A percentile compares a stretch with the other conserved stretches of the same genome.
phyloP scores from a whole-genome alignment of 176 grass and related monocot genomes.

The Zizania latifolia region DNA sequence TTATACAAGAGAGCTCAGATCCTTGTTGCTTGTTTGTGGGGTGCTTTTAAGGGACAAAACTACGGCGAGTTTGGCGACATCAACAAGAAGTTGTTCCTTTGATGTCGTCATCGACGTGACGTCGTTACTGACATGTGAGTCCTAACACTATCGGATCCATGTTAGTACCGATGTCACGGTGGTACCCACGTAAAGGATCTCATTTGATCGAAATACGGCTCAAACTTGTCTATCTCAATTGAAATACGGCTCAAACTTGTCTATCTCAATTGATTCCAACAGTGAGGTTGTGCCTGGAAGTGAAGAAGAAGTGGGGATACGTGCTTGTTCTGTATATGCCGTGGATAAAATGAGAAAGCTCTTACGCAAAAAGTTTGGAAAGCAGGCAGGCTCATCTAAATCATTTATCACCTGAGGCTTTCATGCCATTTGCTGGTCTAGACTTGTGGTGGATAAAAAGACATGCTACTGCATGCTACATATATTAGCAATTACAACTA shows the following conservation, averaged over 20 bases:
- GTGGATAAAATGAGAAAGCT: slow-evolving; percentile 93
- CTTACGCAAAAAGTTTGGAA: slow-evolving; percentile 69
- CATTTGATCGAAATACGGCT: slow-evolving; percentile 84
- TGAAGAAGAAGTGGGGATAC: slow-evolving; percentile 85
- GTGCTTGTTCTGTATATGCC: slow-evolving; percentile 81
- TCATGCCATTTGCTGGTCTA: not conserved
- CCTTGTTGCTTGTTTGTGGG: slow-evolving; percentile 92
- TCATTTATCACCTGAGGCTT: slow-evolving; percentile 9
- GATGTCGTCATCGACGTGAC: too few relatives aligned
- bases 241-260: slow-evolving; percentile 69
- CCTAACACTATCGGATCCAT: too few relatives aligned
- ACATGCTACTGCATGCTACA: not conserved
- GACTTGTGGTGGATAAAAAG: not conserved
- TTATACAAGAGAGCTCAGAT: slow-evolving; percentile 98
- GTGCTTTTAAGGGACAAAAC: slow-evolving; percentile 78
- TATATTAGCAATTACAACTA: not conserved
- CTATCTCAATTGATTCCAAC: slow-evolving; percentile 61
- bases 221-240: slow-evolving; percentile 52
- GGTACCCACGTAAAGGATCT: too few relatives aligned
- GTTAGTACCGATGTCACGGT: too few relatives aligned
- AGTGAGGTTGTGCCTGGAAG: slow-evolving; percentile 72
- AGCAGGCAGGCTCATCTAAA: slow-evolving; percentile 54
- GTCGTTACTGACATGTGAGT: too few relatives aligned
- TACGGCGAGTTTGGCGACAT: slow-evolving; percentile 72
- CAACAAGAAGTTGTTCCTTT: too few relatives aligned